phyloP scores from a whole-genome alignment of 805 yeast species.

The Candida rishiriensis region DNA sequence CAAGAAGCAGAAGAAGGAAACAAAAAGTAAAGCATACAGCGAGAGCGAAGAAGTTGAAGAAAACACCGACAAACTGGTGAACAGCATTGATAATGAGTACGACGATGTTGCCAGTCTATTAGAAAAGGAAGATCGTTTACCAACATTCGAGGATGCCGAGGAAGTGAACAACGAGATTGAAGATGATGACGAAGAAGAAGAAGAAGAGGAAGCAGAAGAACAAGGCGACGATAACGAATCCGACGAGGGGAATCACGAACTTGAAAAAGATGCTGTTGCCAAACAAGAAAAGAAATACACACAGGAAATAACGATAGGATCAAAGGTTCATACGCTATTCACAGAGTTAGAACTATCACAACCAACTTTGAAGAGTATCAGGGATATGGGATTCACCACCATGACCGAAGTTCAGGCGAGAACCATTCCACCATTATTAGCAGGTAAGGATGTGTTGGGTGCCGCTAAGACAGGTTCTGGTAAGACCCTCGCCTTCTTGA shows the following conservation, averaged over 20 bases:
- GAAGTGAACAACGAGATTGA: constrained; percentile 27
- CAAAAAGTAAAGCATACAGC: too few relatives aligned
- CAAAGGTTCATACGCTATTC: constrained; percentile 30
- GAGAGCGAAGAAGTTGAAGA: constrained; percentile 18
- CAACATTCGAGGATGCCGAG: constrained; percentile 13
- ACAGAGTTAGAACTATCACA: constrained; percentile 64
- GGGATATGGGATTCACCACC: constrained; percentile 81
- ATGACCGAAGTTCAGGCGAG: constrained; percentile 96
- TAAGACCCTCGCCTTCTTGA: constrained; percentile 89
- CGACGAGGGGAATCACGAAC: constrained; percentile 9
- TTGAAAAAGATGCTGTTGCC: constrained; percentile 18
- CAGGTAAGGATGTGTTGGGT: constrained; percentile 96
- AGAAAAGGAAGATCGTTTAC: constrained; percentile 11
- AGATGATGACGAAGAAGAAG: constrained; percentile 10
- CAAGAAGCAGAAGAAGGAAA: constrained; percentile 11
- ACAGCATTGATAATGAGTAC: constrained; percentile 51
- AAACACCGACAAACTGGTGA: constrained; percentile 42
- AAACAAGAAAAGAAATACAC: constrained; percentile 24
- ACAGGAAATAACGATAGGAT: constrained; percentile 24
- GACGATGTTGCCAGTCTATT: constrained; percentile 53
- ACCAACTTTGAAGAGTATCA: constrained; percentile 77
- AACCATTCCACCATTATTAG: constrained; percentile 93
- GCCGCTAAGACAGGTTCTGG: constrained; percentile 99
- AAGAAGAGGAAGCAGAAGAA: constrained; percentile 28
- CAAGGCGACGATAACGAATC: constrained; percentile 32